phyloP scores from a whole-genome alignment of 148 eudicot genomes.

The Vaccinium macrocarpon region DNA sequence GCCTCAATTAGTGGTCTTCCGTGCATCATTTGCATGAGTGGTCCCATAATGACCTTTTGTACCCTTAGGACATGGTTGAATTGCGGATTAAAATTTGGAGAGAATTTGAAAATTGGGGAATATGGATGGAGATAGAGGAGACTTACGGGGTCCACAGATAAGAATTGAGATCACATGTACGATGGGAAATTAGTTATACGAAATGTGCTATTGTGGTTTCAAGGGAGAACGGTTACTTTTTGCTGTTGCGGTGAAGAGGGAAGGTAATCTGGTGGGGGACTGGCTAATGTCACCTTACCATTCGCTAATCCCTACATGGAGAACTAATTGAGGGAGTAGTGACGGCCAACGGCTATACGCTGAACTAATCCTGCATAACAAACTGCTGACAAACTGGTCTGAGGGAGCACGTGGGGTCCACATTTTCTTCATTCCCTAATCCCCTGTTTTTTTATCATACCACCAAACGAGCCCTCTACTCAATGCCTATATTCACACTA shows the following conservation, averaged over 20 bases:
- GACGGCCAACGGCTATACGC: neutral
- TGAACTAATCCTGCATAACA: neutral
- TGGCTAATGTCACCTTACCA: neutral
- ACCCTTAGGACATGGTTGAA: neutral
- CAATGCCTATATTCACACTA: constrained; percentile 2
- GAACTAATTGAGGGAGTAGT: neutral
- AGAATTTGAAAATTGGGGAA: neutral
- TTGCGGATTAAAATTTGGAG: neutral
- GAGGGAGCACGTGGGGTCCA: neutral
- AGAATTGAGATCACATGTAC: neutral
- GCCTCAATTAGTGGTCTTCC: neutral
- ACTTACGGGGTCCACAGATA: neutral
- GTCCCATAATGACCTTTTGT: too few relatives aligned
- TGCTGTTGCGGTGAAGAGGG: neutral
- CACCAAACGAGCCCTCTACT: neutral
- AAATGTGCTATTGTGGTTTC: neutral
- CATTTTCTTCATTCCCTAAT: neutral
- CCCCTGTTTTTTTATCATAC: neutral
- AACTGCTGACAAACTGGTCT: neutral
- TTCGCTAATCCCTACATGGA: neutral
- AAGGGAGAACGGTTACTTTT: neutral
- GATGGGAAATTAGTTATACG: neutral
- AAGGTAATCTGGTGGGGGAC: neutral
- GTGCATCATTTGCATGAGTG: too few relatives aligned
- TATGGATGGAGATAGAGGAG: neutral